phyloP scores from a whole-genome alignment of 208 protist genomes.

The Leishmania gerbilli region DNA sequence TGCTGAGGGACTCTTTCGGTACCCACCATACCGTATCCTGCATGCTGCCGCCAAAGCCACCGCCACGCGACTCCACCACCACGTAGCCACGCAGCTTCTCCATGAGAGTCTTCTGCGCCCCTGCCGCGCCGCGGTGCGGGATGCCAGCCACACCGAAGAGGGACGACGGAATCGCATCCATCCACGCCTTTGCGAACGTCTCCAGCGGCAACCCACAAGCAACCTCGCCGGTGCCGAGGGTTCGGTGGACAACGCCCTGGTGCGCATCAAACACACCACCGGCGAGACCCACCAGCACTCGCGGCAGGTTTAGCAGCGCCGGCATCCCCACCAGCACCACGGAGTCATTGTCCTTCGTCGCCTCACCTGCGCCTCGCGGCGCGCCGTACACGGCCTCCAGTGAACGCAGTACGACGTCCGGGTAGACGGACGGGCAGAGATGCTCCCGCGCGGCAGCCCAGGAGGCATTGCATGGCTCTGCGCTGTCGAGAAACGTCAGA shows the following conservation, averaged over 20 bases:
- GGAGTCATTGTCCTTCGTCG: neutral
- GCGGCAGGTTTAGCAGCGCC: conserved; percentile 25
- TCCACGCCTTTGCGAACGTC: conserved; percentile 36
- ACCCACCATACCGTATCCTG: conserved; percentile 44
- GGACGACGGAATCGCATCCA: conserved; percentile 32
- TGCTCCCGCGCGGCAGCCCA: conserved; percentile 38
- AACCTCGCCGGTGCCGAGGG: conserved; percentile 9
- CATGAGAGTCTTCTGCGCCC: conserved; percentile 17
- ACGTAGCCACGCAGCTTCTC: conserved; percentile 41
- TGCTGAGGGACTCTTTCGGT: conserved; percentile 42
- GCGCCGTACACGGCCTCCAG: conserved; percentile 53
- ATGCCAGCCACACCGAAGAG: conserved; percentile 34
- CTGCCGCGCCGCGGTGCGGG: conserved; percentile 8
- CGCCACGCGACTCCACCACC: conserved; percentile 20
- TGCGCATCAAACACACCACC: conserved; percentile 42
- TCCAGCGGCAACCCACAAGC: conserved; percentile 38
- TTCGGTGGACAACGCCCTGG: conserved; percentile 5
- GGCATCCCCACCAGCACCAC: conserved; percentile 4
- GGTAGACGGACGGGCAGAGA: conserved; percentile 62
- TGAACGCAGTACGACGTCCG: conserved; percentile 49
- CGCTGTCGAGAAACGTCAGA: conserved; percentile 43
- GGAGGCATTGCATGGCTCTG: conserved; percentile 12
- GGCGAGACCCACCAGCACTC: conserved; percentile 49
- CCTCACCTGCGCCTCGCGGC: neutral
- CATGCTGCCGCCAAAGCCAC: neutral